Evolutionary conservation across 805 yeast genomes (phyloP).

Genomic region (Lipomyces starkeyi): DNA sequence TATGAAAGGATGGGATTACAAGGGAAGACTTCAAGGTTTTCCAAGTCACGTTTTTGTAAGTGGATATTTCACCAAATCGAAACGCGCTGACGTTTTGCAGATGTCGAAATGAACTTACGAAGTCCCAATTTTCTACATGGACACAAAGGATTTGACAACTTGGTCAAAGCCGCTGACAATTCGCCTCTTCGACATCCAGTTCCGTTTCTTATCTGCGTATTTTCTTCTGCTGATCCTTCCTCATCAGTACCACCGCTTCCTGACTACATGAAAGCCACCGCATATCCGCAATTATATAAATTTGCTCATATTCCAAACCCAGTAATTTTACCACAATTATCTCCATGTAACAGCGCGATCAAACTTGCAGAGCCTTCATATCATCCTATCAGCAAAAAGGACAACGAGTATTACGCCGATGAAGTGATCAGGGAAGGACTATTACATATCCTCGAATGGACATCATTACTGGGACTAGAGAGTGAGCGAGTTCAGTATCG

Average conservation of each 20-base stretch:
- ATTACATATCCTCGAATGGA: slow-evolving; percentile 33
- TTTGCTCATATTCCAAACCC: neutral
- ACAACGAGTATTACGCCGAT: neutral
- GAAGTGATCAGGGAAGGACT: slow-evolving; percentile 24
- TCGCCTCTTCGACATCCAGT: slow-evolving; percentile 21
- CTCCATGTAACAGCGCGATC: slow-evolving; percentile 12
- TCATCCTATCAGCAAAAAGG: neutral
- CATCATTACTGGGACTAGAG: slow-evolving; percentile 19
- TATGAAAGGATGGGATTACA: slow-evolving; percentile 30
- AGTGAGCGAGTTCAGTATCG: slow-evolving; percentile 15
- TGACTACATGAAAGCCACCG: slow-evolving; percentile 17
- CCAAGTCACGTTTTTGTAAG: slow-evolving; percentile 27
- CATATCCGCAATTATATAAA: slow-evolving; percentile 15
- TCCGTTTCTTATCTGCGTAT: slow-evolving; percentile 24
- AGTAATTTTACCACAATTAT: slow-evolving; percentile 21
- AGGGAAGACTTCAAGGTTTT: slow-evolving; percentile 28
- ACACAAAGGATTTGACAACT: slow-evolving; percentile 27
- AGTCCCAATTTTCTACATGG: slow-evolving; percentile 29
- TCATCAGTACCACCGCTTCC: slow-evolving; percentile 21
- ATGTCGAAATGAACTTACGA: slow-evolving; percentile 27
- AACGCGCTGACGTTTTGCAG: slow-evolving; percentile 14
- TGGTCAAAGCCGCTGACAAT: slow-evolving; percentile 10
- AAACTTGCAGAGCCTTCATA: neutral
- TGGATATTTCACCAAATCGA: neutral
- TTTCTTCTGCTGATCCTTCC: slow-evolving; percentile 12